phyloP scores from a whole-genome alignment of 2,329 filamentous ascomycete species.

The Pleurostoma richardsiae region DNA sequence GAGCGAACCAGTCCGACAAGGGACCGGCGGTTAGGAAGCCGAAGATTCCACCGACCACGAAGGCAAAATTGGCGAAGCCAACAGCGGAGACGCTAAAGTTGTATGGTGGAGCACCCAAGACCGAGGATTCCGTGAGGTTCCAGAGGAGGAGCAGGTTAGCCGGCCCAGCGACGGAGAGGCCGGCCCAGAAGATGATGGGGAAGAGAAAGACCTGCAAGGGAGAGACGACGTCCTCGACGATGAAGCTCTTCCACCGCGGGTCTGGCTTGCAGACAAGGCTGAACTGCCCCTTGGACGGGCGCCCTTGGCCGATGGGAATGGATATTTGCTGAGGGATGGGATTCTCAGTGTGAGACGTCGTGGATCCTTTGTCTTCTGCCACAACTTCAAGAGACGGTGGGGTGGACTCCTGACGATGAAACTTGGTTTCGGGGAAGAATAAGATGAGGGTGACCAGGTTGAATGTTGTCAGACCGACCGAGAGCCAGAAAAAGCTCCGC shows the following conservation, averaged over 20 bases:
- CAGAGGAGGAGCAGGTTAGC: constrained; percentile 34
- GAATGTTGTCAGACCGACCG: constrained; percentile 44
- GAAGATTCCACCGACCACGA: constrained; percentile 26
- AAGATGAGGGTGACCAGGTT: constrained; percentile 46
- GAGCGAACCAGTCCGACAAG: constrained; percentile 30
- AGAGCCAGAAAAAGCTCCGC: constrained; percentile 60
- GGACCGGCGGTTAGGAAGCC: constrained; percentile 27
- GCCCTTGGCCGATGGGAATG: not conserved
- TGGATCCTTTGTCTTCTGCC: not conserved
- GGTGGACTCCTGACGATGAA: constrained; percentile 39
- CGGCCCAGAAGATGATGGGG: constrained; percentile 4
- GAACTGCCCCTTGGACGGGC: not conserved
- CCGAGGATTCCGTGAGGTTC: constrained; percentile 48
- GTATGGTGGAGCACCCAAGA: constrained; percentile 32
- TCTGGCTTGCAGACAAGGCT: constrained; percentile 1
- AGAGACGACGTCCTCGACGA: constrained; percentile 4
- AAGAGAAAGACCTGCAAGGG: constrained; percentile 3
- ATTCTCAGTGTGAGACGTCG: not conserved
- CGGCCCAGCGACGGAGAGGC: not conserved
- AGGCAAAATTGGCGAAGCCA: constrained; percentile 37
- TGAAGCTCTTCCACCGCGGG: constrained; percentile 1
- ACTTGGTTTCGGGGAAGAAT: constrained; percentile 58
- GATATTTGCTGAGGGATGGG: not conserved
- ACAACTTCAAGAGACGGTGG: constrained; percentile 12
- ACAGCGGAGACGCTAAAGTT: constrained; percentile 30